Percentiles rank a stretch among this genome's conserved stretches.
phyloP scores from a whole-genome alignment of 2,329 filamentous ascomycete genomes.

The Pseudopithomyces maydicus region DNA sequence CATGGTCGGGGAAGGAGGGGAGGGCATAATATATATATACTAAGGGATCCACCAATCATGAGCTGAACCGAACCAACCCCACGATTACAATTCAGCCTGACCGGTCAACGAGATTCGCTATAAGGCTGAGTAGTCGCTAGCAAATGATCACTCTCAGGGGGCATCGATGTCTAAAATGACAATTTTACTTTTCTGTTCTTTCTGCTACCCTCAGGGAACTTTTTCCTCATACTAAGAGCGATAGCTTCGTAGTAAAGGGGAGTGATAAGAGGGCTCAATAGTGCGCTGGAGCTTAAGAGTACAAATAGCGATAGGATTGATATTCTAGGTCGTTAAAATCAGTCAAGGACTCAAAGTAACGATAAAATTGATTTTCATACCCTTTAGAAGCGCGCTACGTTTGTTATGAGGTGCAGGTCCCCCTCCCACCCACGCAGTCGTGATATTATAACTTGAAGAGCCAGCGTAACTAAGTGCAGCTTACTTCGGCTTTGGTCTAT shows the following conservation, averaged over 20 bases:
- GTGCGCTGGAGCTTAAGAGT: slow-evolving; percentile 17
- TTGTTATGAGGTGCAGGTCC: slow-evolving; percentile 24
- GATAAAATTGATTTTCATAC: slow-evolving; percentile 26
- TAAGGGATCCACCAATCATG: too few species aligned
- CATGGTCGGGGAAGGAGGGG: too few species aligned
- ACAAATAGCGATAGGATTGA: slow-evolving; percentile 17
- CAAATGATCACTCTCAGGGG: too few species aligned
- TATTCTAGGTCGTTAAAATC: slow-evolving; percentile 16
- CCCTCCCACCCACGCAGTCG: slow-evolving; percentile 21
- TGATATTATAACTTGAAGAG: slow-evolving; percentile 24
- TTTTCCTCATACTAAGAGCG: slow-evolving; percentile 21
- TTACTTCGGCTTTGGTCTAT: slow-evolving; percentile 25
- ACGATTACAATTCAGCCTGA: too few species aligned
- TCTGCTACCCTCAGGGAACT: slow-evolving; percentile 15
- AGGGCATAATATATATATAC: too few species aligned
- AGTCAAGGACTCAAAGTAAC: slow-evolving; percentile 23
- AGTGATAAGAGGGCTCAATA: slow-evolving; percentile 19
- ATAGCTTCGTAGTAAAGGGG: slow-evolving; percentile 19
- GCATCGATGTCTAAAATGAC: background rate
- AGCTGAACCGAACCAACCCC: too few species aligned
- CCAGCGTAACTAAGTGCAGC: slow-evolving; percentile 18
- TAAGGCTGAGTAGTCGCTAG: too few species aligned
- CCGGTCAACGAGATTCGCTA: too few species aligned
- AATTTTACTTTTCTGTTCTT: slow-evolving; percentile 15
- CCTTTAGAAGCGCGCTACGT: slow-evolving; percentile 24